Evolutionary conservation across 306 rosid genomes (phyloP).

Genomic region (Quercus alba): DNA sequence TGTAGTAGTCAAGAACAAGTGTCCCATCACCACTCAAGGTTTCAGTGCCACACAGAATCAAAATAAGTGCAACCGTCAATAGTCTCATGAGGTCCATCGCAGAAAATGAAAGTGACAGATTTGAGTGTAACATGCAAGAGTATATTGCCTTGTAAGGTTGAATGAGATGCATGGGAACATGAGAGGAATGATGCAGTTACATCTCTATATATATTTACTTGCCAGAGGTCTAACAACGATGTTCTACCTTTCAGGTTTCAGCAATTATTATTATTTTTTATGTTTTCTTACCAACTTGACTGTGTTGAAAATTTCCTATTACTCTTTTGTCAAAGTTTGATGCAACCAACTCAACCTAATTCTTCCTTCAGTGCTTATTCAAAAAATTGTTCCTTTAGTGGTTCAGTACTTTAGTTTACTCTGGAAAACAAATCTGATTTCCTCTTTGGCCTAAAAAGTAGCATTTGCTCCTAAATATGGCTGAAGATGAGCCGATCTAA

Average conservation of each 20-base stretch:
- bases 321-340: conserved; percentile 45
- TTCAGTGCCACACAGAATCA: conserved; percentile 23
- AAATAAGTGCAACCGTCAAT: conserved; percentile 16
- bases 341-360: conserved; percentile 64
- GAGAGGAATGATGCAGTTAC: not conserved
- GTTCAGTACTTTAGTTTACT: not conserved
- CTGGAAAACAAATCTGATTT: too few species aligned
- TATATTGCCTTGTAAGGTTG: not conserved
- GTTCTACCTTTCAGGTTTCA: conserved; percentile 20
- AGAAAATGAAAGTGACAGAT: conserved; percentile 1
- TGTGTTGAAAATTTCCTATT: conserved; percentile 17
- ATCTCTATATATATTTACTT: not conserved
- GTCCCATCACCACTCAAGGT: conserved; percentile 17
- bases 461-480: too few species aligned
- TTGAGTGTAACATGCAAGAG: not conserved
- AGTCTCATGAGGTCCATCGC: conserved; percentile 34
- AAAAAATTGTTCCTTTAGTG: not conserved
- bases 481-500: too few species aligned
- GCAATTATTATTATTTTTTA: conserved; percentile 15
- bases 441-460: too few species aligned
- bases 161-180: not conserved
- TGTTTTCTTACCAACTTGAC: conserved; percentile 52
- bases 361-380: not conserved
- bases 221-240: not conserved
- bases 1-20: conserved; percentile 62